Percentiles rank a stretch among this genome's conserved stretches.
phyloP scores from a whole-genome alignment of 163 green algal species.

The Dunaliella salina region DNA sequence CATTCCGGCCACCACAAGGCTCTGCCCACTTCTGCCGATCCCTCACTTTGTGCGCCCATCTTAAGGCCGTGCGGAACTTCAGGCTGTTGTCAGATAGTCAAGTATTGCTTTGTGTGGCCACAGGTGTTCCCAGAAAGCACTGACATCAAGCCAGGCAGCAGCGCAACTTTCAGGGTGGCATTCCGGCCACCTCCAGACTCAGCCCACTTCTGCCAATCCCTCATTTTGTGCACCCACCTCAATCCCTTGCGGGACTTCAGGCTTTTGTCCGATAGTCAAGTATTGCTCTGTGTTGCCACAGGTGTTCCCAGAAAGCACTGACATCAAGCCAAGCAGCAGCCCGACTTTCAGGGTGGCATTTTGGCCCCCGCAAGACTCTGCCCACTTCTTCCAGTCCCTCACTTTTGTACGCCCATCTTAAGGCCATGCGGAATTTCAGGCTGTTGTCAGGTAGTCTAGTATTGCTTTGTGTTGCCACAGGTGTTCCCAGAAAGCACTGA shows the following conservation, averaged over 20 bases:
- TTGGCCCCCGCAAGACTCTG: constrained; percentile 49
- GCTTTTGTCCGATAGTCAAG: constrained; percentile 36
- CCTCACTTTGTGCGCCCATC: constrained; percentile 46
- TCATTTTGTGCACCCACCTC: constrained; percentile 48
- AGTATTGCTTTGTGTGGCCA: no score
- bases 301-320: constrained; percentile 56
- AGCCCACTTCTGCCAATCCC: constrained; percentile 50
- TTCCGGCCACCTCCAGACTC: constrained; percentile 62
- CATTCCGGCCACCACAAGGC: constrained; percentile 60
- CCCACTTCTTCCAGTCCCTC: constrained; percentile 54
- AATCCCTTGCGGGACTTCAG: constrained; percentile 70
- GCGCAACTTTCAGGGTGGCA: constrained; percentile 48
- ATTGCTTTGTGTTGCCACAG: no score
- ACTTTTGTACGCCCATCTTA: constrained; percentile 50
- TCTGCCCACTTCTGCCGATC: constrained; percentile 51
- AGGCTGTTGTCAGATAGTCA: constrained; percentile 42
- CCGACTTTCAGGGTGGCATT: constrained; percentile 59
- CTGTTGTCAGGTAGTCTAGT: constrained; percentile 35
- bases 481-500: constrained; percentile 62
- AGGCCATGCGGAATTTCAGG: constrained; percentile 68
- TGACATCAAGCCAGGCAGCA: constrained; percentile 53
- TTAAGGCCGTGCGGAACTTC: constrained; percentile 70
- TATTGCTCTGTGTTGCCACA: constrained; percentile 13
- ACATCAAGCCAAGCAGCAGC: constrained; percentile 48
- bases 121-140: constrained; percentile 58